These are phyloP conservation scores for Purshia tridentata DNA, from an alignment of 306 rosid species.

Conservation along the genomic window DNA sequence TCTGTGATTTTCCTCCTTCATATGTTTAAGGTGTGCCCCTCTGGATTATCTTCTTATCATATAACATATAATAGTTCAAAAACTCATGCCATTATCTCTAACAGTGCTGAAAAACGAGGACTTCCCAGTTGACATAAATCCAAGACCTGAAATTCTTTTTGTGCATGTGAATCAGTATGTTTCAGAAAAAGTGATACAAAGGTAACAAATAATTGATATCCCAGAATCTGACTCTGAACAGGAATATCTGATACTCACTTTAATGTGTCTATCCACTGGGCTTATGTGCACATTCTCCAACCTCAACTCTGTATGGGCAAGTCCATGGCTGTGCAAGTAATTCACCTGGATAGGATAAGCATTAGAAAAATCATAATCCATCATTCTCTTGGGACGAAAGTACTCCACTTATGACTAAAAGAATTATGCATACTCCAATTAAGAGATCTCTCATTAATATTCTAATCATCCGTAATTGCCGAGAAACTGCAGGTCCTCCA, in stretches of 20 bases:
- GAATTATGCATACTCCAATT: constrained; percentile 62
- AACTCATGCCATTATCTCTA: neutral
- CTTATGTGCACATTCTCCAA: constrained; percentile 95
- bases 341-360: constrained; percentile 61
- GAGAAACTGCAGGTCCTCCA: constrained; percentile 92
- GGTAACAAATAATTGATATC: neutral
- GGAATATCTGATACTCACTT: constrained; percentile 56
- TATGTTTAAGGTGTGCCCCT: no score
- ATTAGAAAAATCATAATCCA: constrained; percentile 20
- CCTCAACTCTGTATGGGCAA: constrained; percentile 95
- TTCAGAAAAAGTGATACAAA: neutral
- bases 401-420: constrained; percentile 8
- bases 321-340: constrained; percentile 97
- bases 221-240: neutral
- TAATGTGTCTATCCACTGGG: constrained; percentile 94
- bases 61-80: neutral
- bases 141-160: neutral
- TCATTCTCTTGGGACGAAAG: constrained; percentile 8
- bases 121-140: neutral
- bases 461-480: constrained; percentile 77
- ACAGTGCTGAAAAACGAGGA: neutral
- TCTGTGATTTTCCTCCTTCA: no score
- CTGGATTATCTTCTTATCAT: neutral
- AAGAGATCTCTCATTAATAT: constrained; percentile 97
- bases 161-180: neutral